Conservation (phyloP, 2,329 filamentous ascomycete species). For the Aspergillus terreus region DNA sequence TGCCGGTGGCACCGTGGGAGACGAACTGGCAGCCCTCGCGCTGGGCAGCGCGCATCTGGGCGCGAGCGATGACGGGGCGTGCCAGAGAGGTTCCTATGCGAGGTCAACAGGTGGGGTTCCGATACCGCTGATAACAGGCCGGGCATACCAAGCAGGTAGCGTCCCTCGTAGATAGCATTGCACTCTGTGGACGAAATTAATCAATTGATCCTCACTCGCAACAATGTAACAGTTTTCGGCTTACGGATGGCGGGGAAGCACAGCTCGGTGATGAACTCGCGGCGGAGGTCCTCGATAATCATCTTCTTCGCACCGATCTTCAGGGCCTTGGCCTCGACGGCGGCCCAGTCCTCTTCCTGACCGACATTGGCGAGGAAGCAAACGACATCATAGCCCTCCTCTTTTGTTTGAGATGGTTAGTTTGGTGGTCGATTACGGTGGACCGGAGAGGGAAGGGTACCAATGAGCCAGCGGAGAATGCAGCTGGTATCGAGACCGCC, state of each 20-base stretch:
- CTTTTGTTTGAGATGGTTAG: conserved; percentile 6
- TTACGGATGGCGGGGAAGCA: conserved; percentile 67
- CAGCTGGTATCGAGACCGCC: conserved; percentile 47
- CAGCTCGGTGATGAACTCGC: conserved; percentile 74
- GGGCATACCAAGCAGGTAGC: conserved; percentile 52
- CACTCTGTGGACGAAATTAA: conserved; percentile 27
- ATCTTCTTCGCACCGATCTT: conserved; percentile 66
- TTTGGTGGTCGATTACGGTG: background rate
- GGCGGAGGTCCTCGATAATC: conserved; percentile 61
- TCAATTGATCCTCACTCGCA: conserved; percentile 20
- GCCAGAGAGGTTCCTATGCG: conserved; percentile 32
- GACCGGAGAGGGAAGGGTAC: background rate
- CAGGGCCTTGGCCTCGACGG: conserved; percentile 68
- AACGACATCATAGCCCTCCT: conserved; percentile 15
- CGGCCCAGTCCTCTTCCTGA: conserved; percentile 72
- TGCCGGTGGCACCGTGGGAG: conserved; percentile 46
- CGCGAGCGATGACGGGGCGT: conserved; percentile 47
- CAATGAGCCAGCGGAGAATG: conserved; percentile 15
- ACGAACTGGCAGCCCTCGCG: conserved; percentile 43
- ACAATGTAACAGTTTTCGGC: conserved; percentile 6
- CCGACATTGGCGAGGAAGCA: conserved; percentile 60
- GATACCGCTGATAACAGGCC: background rate
- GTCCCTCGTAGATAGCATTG: conserved; percentile 65
- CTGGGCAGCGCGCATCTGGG: conserved; percentile 38
- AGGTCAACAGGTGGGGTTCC: background rate